Evolutionary conservation across 352 stramenopile species (phyloP), one percentile per base, ranked within the genome.

Genomic region (Halophytophthora polymorphica): DNA sequence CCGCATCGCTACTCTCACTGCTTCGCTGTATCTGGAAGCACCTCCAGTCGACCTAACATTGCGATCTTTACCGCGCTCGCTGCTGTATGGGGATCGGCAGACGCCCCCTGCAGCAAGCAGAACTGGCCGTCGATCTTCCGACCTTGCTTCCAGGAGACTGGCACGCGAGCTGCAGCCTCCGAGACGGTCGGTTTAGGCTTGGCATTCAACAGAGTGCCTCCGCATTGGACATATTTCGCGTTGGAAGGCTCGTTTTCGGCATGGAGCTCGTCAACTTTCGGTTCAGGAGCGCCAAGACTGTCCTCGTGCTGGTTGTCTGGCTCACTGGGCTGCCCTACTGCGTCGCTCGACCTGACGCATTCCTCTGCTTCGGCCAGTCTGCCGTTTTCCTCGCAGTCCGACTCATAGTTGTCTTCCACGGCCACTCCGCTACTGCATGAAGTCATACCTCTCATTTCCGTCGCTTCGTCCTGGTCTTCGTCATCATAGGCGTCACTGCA

Each of bases 41-140:
- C 23, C 41, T 53, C 48, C 31, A 65, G 39, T 11, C 47, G 44
- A 0, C 45, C 57, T 38, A 44, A 31, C 19, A 18, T 31, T 48
- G 31, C 21, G 12, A 65, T 61, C 8, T 2, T 35, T 17, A 50
- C n/a, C 25, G 40, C 14, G 31, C 21, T 19, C 45, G 19, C 29
- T 1, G 29, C 10, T 17, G 7, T 42, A 17, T 37, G 28, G 35
- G 15, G 14, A 14, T 37, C 10, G 3, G 40, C 45, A 19, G 35
- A 6, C 14, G 28, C 40, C 14, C 44, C 49, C 29, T 60, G 44
- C 3, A 64, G 19, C 1, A 67, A 17, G 40, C 43, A 63, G 29
- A 60, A 67, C 2, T 31, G 48, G 49, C 49, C 49, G 23, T 53
- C 34, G 21, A 64, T 46, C 33, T 67, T 67, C 4, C 50, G 36